Evolutionary conservation across 2,329 filamentous ascomycete genomes (phyloP).

Genomic region (Epichloe brachyelytri): DNA sequence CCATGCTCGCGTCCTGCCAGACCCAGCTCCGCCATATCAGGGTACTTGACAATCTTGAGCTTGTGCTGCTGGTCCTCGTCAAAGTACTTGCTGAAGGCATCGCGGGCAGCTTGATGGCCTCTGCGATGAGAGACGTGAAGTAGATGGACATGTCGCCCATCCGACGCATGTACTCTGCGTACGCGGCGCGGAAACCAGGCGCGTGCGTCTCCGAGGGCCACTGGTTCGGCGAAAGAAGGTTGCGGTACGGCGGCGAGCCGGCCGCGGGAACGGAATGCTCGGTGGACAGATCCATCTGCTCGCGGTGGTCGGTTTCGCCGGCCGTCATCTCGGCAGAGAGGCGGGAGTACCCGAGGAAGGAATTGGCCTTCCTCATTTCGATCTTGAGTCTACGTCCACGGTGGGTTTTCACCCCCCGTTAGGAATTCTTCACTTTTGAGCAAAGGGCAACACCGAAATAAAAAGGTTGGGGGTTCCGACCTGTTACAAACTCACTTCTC

Average conservation of each 20-base stretch:
- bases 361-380: slow-evolving; percentile 62
- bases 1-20: slow-evolving; percentile 14
- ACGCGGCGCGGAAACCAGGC: slow-evolving; percentile 55
- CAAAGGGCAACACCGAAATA: neutral
- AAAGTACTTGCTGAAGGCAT: slow-evolving; percentile 69
- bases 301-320: slow-evolving; percentile 62
- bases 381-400: slow-evolving; percentile 38
- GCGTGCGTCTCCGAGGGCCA: slow-evolving; percentile 57
- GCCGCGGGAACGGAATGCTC: slow-evolving; percentile 54
- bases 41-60: slow-evolving; percentile 81
- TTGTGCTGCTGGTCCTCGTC: slow-evolving; percentile 68
- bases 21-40: slow-evolving; percentile 51
- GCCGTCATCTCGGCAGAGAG: slow-evolving; percentile 61
- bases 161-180: slow-evolving; percentile 60
- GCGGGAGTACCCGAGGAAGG: slow-evolving; percentile 57
- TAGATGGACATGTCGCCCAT: slow-evolving; percentile 62
- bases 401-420: neutral
- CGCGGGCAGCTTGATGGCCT: slow-evolving; percentile 61
- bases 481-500: slow-evolving; percentile 46
- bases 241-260: slow-evolving; percentile 55
- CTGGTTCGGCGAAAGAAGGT: slow-evolving; percentile 65
- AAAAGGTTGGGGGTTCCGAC: neutral
- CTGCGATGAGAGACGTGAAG: slow-evolving; percentile 72
- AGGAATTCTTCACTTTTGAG: neutral
- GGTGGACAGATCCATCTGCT: slow-evolving; percentile 79